Evolutionary conservation across 1,139 yeast genomes (phyloP), one percentile per base, ranked within the genome.

Genomic region (Chernovozyma sophiae-reginae): DNA sequence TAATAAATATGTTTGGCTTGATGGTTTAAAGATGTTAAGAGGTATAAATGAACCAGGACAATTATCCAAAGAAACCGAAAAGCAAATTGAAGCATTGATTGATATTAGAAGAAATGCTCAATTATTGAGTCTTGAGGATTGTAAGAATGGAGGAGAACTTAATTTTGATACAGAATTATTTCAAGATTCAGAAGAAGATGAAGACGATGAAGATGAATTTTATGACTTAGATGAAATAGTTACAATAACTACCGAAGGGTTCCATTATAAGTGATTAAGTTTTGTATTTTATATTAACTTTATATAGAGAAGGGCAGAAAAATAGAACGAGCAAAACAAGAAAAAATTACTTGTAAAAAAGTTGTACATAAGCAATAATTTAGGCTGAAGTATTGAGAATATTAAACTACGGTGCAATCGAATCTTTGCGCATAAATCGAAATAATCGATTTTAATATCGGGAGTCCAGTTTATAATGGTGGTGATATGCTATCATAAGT

Each of bases 1-100:
- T 36, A 74, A 78, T 41, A 79, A 84, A 36, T 77, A 75, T 41
- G 78, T 81, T 10, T 86, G 95, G 94, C 66, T 82, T 32, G 95
- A 86, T 58, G 96, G 95, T 1, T 58, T 86, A 40, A 79, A 77
- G 53, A 68, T 86, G 72, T 65, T 84, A 46, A 63, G 60, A 43
- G 68, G 68, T 3, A 51, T 56, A 47, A 55, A 52, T 5, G 52
- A 54, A 23, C 53, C 53, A 3, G 65, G 64, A 15, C 60, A 62
- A 34, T 63, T 81, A 31, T 79, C 90, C 0, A 58, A 58, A 2
- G 86, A 79, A 23, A 78, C 94, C 3, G 70, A 70, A 37, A 63
- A 60, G 33, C 90, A 84, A 51, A 65, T 83, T 33, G 68, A 71
- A 17, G 65, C 71, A 32, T 65, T 86, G 46, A 68, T 76, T 26